Evolutionary conservation across 2,329 filamentous ascomycete genomes (phyloP), one percentile per base, ranked within the genome.

Genomic region (Byssochlamys sp.): DNA sequence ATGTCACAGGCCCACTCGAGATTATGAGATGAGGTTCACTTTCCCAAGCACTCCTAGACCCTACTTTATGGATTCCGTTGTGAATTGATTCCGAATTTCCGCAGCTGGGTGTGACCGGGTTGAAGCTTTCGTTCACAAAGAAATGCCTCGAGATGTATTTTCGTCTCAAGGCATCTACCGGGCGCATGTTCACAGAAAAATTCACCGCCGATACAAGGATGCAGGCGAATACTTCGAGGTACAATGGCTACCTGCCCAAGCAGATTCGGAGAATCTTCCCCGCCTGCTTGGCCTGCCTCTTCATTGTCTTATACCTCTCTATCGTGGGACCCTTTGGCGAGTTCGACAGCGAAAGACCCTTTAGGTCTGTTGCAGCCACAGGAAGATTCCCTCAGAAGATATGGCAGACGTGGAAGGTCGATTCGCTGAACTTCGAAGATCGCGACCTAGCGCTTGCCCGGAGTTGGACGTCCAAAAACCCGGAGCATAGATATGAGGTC

Each of bases 371-470:
- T 55, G 29, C 57, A 62, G 59, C 50, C 60, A 61, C 58, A n/a
- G 62, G 58, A 55, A 67, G 56, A 63, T 89, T 84, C 64, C 87
- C 80, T 4, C 78, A 79, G 57, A 90, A 89, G 71, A 87, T 90
- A 62, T 90, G 86, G 87, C 87, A 90, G 71, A 86, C 84, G 0
- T 90, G 87, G 87, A 90, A 89, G 69, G 81, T 86, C 28, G 81
- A 86, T 60, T 84, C 86, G 1, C 75, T 88, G 33, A 76, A 77
- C 1, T 88, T 89, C 65, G 86, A 87, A 61, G 79, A 84, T 64
- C 78, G 82, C 55, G 85, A 89, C 64, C 74, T 81, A 31, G 72
- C 78, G 26, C 77, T 78, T 0, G 86, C 86, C 9, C 79, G 80
- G 62, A 84, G 84, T 1, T 90, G 87, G 86, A 77, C 81, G 0